These are phyloP conservation scores for Daldinia vernicosa DNA, from an alignment of 495 filamentous ascomycete genomes.

Conservation along the genomic window DNA sequence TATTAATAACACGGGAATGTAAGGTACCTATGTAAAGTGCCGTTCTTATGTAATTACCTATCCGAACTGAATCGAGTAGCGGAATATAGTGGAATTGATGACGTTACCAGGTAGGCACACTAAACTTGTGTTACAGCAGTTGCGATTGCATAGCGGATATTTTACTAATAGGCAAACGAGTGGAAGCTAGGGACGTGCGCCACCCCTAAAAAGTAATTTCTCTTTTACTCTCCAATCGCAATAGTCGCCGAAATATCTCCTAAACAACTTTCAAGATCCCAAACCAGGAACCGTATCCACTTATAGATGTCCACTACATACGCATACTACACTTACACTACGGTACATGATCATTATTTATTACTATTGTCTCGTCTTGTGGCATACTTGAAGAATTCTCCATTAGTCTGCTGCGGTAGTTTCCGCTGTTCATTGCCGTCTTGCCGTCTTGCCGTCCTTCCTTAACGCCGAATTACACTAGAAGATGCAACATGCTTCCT, in stretches of 20 bases:
- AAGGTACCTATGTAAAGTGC: neutral
- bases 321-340: neutral
- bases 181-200: neutral
- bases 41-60: neutral
- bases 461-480: neutral
- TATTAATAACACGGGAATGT: neutral
- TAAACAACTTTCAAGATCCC: neutral
- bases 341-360: neutral
- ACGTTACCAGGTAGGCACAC: neutral
- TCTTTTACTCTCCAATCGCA: constrained; percentile 12
- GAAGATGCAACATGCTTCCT: neutral
- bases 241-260: constrained; percentile 25
- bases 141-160: constrained; percentile 2
- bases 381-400: neutral
- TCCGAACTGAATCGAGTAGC: neutral
- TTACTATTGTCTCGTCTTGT: neutral
- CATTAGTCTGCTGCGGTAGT: neutral
- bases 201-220: neutral
- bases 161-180: neutral
- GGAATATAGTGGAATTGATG: neutral
- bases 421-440: neutral
- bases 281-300: neutral
- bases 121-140: neutral
- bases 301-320: neutral
- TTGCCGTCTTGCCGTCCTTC: neutral